Base-by-base conservation (phyloP, 2,329 filamentous ascomycete genomes). In the Beauveria sp. region DNA sequence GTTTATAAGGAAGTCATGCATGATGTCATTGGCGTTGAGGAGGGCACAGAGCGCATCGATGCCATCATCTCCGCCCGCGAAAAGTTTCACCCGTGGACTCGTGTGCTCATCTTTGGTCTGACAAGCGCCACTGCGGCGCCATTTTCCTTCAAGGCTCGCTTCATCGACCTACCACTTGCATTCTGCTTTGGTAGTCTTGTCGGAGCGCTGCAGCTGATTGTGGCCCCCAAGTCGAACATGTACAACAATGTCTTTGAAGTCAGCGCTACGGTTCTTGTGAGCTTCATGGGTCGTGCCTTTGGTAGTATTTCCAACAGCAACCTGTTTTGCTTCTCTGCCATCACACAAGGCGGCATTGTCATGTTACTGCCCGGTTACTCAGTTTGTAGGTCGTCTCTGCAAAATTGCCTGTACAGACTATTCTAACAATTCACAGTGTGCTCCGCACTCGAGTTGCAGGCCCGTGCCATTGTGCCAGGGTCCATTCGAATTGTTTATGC, bases 401-500 rank as follows among this genome's bases (percentile, higher is more conserved):
- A 5, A 10, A 55, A 12, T 1, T 16, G 8, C n/a, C n/a, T 12
- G 14, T 2, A 37, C 9, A 8, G 9, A n/a, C 37, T 3, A 37
- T 18, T 48, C 43, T 56, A 48, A 56, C 54, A 22, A 14, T 34
- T 6, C 62, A 70, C 20, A 78, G 76, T 70, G 67, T 79, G 67
- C 64, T 79, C 71, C 61, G 73, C 72, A 37, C 78, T 90, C 54
- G 87, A 90, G 70, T 78, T 90, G 0, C 87, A 90, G 66, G 87
- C 84, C 24, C 83, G 84, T 56, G 85, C 85, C 63, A 81, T 90
- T 58, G 83, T 90, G 0, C 85, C 87, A 0, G 87, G 87, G 0
- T 89, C 86, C 0, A 87, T 90, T 24, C 85, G 87, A 26, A 87
- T 90, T 75, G 86, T 90, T 12, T 90, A 90, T 66, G 85, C 87